A percentile compares a stretch with the other conserved stretches of the same genome.
Evolutionary conservation across 2,329 filamentous ascomycete species (phyloP).

Genomic region (Zopfia rhizophila): DNA sequence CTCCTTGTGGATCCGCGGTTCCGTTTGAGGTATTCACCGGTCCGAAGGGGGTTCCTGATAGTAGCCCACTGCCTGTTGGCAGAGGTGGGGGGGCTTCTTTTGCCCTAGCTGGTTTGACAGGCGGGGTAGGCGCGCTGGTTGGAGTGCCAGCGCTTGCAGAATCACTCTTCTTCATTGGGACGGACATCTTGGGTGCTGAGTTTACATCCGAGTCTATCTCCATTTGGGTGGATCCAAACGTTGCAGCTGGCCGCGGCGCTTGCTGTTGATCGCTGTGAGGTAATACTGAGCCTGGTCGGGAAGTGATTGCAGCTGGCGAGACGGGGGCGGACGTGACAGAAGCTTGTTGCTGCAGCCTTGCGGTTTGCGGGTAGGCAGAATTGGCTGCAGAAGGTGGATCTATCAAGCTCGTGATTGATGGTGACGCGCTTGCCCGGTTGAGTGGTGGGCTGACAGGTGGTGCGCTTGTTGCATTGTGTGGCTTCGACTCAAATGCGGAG

Average conservation of each 20-base stretch:
- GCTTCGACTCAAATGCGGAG: slow-evolving; percentile 63
- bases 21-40: slow-evolving; percentile 59
- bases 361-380: slow-evolving; percentile 45
- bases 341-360: slow-evolving; percentile 45
- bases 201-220: slow-evolving; percentile 49
- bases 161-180: slow-evolving; percentile 47
- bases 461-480: slow-evolving; percentile 55
- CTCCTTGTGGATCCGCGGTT: slow-evolving; percentile 49
- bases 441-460: slow-evolving; percentile 61
- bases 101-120: slow-evolving; percentile 64
- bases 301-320: slow-evolving; percentile 47
- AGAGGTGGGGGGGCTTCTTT: slow-evolving; percentile 68
- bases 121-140: slow-evolving; percentile 62
- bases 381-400: slow-evolving; percentile 68
- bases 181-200: slow-evolving; percentile 21
- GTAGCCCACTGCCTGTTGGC: slow-evolving; percentile 70
- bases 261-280: slow-evolving; percentile 35
- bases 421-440: slow-evolving; percentile 85
- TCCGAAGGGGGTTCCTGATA: slow-evolving; percentile 70
- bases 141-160: slow-evolving; percentile 48
- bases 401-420: slow-evolving; percentile 90
- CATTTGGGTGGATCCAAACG: slow-evolving; percentile 44
- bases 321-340: slow-evolving; percentile 53
- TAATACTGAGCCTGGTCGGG: slow-evolving; percentile 39
- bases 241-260: slow-evolving; percentile 26